Conservation (phyloP, 306 rosid species). For the Lotus japonicus region DNA sequence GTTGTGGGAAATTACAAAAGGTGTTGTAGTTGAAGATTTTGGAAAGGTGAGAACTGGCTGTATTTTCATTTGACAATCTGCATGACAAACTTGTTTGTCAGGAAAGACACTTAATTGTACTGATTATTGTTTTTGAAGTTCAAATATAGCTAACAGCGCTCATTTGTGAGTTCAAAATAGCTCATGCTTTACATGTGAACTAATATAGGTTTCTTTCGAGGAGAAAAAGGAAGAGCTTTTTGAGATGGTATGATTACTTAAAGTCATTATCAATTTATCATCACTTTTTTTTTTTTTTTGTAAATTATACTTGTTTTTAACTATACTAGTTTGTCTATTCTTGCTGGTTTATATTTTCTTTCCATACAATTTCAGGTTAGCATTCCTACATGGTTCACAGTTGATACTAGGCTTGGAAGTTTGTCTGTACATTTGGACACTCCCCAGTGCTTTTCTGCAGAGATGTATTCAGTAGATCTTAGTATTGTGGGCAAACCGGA, state of each 20-base stretch:
- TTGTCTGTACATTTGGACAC: constrained; percentile 93
- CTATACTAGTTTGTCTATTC: constrained; percentile 12
- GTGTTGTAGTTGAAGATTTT: constrained; percentile 75
- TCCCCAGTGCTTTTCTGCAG: constrained; percentile 96
- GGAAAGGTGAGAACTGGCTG: constrained; percentile 66
- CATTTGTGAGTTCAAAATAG: constrained; percentile 8
- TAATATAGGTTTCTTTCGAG: constrained; percentile 72
- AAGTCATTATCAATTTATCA: too few relatives aligned
- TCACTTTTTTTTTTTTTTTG: neutral
- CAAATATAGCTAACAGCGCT: constrained; percentile 13
- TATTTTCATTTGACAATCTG: constrained; percentile 16
- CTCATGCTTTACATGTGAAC: constrained; percentile 26
- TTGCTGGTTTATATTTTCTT: constrained; percentile 21
- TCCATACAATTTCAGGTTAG: constrained; percentile 66
- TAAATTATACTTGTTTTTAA: neutral
- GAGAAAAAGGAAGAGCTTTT: constrained; percentile 89
- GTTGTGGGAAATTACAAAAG: constrained; percentile 95
- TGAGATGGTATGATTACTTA: constrained; percentile 64
- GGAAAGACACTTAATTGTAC: neutral
- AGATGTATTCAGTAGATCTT: constrained; percentile 94
- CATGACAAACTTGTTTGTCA: constrained; percentile 10
- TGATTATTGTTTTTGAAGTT: constrained; percentile 19
- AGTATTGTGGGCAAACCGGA: constrained; percentile 89
- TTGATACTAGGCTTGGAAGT: constrained; percentile 94
- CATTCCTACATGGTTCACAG: constrained; percentile 96